Conservation (phyloP, 495 filamentous ascomycete species). For the Penicillium subrubescens region DNA sequence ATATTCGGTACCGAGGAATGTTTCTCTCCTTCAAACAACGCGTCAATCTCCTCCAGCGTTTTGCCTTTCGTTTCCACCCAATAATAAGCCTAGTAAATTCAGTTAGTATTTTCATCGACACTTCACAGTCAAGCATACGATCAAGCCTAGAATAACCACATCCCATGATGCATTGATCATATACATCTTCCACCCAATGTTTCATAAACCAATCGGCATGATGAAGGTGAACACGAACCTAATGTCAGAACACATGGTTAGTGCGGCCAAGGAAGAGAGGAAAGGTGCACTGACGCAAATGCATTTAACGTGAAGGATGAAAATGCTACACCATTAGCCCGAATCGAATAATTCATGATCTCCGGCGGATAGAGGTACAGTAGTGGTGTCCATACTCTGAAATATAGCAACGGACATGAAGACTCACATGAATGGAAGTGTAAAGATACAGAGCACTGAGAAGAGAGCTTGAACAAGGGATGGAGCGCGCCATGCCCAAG, state of each 20-base stretch:
- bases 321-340: slow-evolving; percentile 25
- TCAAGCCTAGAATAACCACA: slow-evolving; percentile 22
- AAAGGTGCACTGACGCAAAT: slow-evolving; percentile 39
- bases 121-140: slow-evolving; percentile 11
- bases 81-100: slow-evolving; percentile 17
- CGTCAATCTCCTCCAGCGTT: slow-evolving; percentile 58
- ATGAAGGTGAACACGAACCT: slow-evolving; percentile 51
- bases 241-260: neutral
- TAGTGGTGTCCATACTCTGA: slow-evolving; percentile 56
- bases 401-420: neutral
- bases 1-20: slow-evolving; percentile 48
- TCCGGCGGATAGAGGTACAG: slow-evolving; percentile 60
- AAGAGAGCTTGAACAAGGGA: slow-evolving; percentile 58
- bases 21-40: slow-evolving; percentile 42
- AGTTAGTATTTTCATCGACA: neutral
- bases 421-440: slow-evolving; percentile 52
- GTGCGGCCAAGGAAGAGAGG: neutral
- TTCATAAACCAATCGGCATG: slow-evolving; percentile 48
- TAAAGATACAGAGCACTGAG: slow-evolving; percentile 52
- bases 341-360: slow-evolving; percentile 41
- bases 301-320: slow-evolving; percentile 41
- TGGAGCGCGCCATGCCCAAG: slow-evolving; percentile 58
- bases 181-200: slow-evolving; percentile 34
- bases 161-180: slow-evolving; percentile 31
- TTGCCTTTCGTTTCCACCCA: slow-evolving; percentile 57